Percentiles rank a stretch among this genome's conserved stretches.
phyloP scores from a whole-genome alignment of 2,329 filamentous ascomycete genomes.

The Trichoderma atroviride region DNA sequence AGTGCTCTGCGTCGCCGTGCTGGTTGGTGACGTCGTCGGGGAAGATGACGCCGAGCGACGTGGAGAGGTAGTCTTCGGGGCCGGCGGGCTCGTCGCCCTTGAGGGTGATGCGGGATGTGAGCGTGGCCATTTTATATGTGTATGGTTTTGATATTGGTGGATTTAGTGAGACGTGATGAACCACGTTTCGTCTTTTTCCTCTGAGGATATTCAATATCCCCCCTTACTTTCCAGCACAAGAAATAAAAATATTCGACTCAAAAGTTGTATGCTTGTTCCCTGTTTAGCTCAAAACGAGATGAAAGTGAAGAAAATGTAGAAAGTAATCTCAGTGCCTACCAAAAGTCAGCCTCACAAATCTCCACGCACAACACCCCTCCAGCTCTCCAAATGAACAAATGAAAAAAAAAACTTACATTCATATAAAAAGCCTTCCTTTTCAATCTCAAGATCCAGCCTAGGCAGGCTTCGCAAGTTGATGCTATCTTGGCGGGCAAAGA shows the following conservation, averaged over 20 bases:
- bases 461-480: background rate
- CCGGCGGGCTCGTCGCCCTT: slow-evolving; percentile 33
- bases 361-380: background rate
- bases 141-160: background rate
- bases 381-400: background rate
- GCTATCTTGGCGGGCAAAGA: background rate
- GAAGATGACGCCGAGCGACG: slow-evolving; percentile 65
- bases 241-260: background rate
- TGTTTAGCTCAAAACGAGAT: background rate
- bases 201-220: background rate
- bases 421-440: background rate
- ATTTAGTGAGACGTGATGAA: background rate
- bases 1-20: slow-evolving; percentile 64
- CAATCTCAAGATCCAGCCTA: background rate
- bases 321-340: background rate
- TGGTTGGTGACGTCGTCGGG: slow-evolving; percentile 67
- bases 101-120: slow-evolving; percentile 42
- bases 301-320: background rate
- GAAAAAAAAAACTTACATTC: background rate
- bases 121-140: slow-evolving; percentile 37
- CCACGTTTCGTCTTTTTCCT: background rate
- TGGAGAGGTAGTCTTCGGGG: slow-evolving; percentile 63
- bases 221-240: background rate
- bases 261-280: background rate
- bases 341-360: background rate